Conservation (phyloP, 2,329 filamentous ascomycete genomes). For the Graphiopsis chlorocephala region DNA sequence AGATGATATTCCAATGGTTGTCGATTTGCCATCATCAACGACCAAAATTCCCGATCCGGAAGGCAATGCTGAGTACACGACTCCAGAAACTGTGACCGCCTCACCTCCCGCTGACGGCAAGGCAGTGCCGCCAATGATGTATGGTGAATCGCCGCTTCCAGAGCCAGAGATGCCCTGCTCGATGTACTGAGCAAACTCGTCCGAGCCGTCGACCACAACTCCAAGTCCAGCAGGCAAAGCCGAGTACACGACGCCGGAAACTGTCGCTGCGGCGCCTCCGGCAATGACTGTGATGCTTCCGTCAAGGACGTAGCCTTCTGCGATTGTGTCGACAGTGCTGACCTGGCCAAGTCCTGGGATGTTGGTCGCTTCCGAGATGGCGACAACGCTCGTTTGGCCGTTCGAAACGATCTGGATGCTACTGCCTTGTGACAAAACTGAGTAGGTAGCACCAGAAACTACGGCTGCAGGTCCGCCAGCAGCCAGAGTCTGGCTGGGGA, state of each 20-base stretch:
- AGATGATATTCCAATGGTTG: not conserved
- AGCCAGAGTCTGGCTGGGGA: constrained; percentile 4
- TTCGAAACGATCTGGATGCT: not conserved
- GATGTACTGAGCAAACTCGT: constrained; percentile 3
- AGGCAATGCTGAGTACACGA: constrained; percentile 2
- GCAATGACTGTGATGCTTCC: constrained; percentile 7
- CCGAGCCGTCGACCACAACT: not conserved
- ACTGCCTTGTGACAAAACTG: not conserved
- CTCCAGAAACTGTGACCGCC: not conserved
- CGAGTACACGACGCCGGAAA: constrained; percentile 6
- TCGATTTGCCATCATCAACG: not conserved
- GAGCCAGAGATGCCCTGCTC: constrained; percentile 6
- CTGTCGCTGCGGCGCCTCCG: not conserved
- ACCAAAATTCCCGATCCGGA: constrained; percentile 1
- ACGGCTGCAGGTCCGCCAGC: not conserved
- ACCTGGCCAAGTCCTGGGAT: not conserved
- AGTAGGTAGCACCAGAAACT: constrained; percentile 8
- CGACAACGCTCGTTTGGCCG: not conserved
- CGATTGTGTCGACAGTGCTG: not conserved
- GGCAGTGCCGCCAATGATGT: not conserved
- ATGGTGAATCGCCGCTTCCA: not conserved
- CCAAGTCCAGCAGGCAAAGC: constrained; percentile 9
- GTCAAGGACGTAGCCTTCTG: constrained; percentile 7
- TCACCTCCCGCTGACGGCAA: not conserved
- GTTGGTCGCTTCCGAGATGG: not conserved